Evolutionary conservation across 208 protist genomes (phyloP), one percentile per base, ranked within the genome.

Genomic region (Leishmania aethiopica): DNA sequence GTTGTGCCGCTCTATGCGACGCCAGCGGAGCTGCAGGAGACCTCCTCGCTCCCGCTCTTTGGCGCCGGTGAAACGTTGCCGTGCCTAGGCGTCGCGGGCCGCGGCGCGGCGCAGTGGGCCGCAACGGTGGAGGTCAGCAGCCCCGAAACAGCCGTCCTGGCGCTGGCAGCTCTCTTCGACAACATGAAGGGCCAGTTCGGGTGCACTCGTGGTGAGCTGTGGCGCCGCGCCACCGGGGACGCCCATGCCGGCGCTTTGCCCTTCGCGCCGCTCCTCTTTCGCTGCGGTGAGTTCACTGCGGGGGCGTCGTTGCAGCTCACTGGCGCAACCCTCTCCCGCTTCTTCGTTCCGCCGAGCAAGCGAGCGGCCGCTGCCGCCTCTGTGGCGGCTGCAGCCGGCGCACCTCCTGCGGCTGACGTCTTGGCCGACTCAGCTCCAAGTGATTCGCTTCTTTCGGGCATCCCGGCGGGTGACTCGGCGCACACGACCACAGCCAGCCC

Each of bases 1-100:
- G 81, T 96, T 42, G 78, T 97, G 40, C 94, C 94, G 4, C 60
- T 85, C 60, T 94, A 89, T 84, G 84, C 92, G 32, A 92, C 86
- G 3, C 40, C 75, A 17, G 57, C 77, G 37, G 67, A 84, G 62
- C 73, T 90, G 69, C 74, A 82, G 73, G 84, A 89, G 60, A 92
- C 90, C 3, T 76, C 78, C 25, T 35, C 73, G 57, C 81, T 91
- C 64, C 88, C 86, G 3, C 88, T 97, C 51, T 92, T 93, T 78
- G 94, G 92, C 25, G 80, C 87, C 17, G 76, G 83, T 0, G 64
- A 80, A 17, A 84, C 80, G 72, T 66, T 92, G 59, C 88, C 87
- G 37, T 95, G 91, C 84, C 42, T 88, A 32, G 88, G 89, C 10
- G 70, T n/a, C 4, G 55, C 88, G 4, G 93, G 93, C 53, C 62